Percentiles rank a stretch among this genome's conserved stretches.
phyloP scores from a whole-genome alignment of 2,329 filamentous ascomycete genomes.

The Beauveria sp. region DNA sequence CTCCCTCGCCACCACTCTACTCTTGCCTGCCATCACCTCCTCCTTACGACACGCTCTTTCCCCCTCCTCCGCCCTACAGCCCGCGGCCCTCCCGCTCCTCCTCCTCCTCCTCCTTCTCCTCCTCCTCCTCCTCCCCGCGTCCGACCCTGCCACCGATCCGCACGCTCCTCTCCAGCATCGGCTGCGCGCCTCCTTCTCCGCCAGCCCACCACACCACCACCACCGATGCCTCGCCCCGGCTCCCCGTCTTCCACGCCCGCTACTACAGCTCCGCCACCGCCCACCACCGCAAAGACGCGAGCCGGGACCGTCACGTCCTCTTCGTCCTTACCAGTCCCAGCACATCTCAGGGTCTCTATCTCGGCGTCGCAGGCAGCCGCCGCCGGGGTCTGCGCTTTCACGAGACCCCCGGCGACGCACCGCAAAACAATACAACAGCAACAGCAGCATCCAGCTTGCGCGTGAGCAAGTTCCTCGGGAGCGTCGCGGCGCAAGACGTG shows the following conservation, averaged over 20 bases:
- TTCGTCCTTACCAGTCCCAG: neutral
- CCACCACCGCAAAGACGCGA: neutral
- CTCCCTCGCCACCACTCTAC: neutral
- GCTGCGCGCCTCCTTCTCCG: neutral
- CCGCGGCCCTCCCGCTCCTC: neutral
- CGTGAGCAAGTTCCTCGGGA: slow-evolving; percentile 16
- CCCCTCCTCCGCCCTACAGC: neutral
- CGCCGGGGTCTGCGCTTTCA: neutral
- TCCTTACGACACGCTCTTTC: neutral
- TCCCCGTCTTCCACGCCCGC: neutral
- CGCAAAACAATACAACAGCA: neutral
- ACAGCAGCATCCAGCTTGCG: slow-evolving; percentile 6
- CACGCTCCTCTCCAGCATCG: neutral
- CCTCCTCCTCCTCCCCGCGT: neutral
- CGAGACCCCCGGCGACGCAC: neutral
- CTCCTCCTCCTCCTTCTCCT: neutral
- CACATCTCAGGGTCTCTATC: neutral
- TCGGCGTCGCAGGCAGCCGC: slow-evolving; percentile 5
- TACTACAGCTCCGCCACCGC: neutral
- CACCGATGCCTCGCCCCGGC: neutral
- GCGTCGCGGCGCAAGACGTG: slow-evolving; percentile 15
- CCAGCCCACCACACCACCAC: neutral
- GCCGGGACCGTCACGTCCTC: slow-evolving; percentile 2
- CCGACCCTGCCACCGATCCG: neutral
- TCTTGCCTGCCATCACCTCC: neutral